Evolutionary conservation across 805 yeast genomes (phyloP), one percentile per base, ranked within the genome.

Genomic region (Suhomyces kilbournensis): DNA sequence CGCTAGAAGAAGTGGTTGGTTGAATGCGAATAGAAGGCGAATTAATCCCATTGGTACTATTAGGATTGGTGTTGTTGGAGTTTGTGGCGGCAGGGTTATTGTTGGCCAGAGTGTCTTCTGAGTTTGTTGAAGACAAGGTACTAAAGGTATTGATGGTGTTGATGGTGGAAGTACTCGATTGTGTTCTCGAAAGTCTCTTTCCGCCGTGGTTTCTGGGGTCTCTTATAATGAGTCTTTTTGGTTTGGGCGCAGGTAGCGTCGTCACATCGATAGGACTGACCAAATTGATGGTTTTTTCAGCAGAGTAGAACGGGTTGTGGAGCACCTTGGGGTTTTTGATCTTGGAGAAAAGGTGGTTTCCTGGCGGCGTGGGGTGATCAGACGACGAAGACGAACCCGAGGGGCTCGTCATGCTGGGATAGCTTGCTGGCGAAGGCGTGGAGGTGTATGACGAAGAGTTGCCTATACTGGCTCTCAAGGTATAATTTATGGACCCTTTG

Each of bases 231-330:
- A 91, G 77, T 39, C 80, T 69, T 58, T 86, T 86, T 0, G 88
- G 84, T 53, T 82, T 85, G 7, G 92, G 83, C 14, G 81, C 77
- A 12, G 90, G 85, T 52, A 88, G 76, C 17, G 71, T 66, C 1
- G 87, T 72, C 3, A 91, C 86, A 65, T 91, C 91, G 17, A 88
- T 79, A 2, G 96, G 96, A 53, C 83, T 85, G 4, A 86, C 70
- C 10, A 90, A 75, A 45, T 81, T 76, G 28, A 90, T 72, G 46
- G 76, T 66, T 56, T 79, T 82, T 57, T 86, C 89, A 50, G 45
- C 26, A 22, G 55, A 43, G 23, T 40, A 35, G 20, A 42, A 14
- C 7, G 54, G 54, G 22, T 51, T 47, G 19, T 44, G 51, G 8
- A 46, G 48, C 4, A 46, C 48, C 12, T 35, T 46, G 20, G 48